Percentiles rank a stretch among this genome's conserved stretches.
Conservation (phyloP, 108 stramenopile species). For the Pseudonitzschia delicatissima region DNA sequence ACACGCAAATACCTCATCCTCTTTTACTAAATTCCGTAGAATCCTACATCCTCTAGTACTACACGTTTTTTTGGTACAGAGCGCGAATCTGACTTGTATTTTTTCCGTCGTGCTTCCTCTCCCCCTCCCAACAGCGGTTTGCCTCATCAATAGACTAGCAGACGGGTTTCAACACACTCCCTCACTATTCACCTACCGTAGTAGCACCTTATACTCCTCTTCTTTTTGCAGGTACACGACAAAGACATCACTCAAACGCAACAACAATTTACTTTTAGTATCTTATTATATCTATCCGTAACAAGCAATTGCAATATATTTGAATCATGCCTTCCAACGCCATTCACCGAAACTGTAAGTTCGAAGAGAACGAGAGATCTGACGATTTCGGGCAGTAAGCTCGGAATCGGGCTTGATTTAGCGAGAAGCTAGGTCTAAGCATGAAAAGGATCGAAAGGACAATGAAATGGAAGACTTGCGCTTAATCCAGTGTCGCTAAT, state of each 20-base stretch:
- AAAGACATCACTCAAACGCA: slow-evolving; percentile 2
- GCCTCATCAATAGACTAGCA: no score
- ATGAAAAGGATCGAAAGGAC: neutral
- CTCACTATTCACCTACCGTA: neutral
- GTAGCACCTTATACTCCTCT: neutral
- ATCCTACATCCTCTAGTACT: neutral
- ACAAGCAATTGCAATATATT: slow-evolving; percentile 2
- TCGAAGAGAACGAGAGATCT: neutral
- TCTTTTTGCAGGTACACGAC: neutral
- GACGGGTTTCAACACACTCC: neutral
- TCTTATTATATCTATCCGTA: neutral
- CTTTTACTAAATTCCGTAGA: slow-evolving; percentile 3
- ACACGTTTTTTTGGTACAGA: neutral
- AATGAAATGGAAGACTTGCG: neutral
- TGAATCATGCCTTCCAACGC: slow-evolving; percentile 52
- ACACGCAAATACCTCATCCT: slow-evolving; percentile 7
- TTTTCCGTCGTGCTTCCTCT: no score
- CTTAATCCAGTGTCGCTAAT: no score
- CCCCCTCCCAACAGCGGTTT: no score
- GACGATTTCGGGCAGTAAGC: neutral
- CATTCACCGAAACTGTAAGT: slow-evolving; percentile 66
- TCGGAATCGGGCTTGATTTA: neutral
- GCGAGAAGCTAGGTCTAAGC: neutral
- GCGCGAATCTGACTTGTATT: slow-evolving; percentile 2
- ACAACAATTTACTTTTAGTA: neutral